Base-by-base conservation (phyloP, 2,329 filamentous ascomycete species). In the Botrytis squamosa region DNA sequence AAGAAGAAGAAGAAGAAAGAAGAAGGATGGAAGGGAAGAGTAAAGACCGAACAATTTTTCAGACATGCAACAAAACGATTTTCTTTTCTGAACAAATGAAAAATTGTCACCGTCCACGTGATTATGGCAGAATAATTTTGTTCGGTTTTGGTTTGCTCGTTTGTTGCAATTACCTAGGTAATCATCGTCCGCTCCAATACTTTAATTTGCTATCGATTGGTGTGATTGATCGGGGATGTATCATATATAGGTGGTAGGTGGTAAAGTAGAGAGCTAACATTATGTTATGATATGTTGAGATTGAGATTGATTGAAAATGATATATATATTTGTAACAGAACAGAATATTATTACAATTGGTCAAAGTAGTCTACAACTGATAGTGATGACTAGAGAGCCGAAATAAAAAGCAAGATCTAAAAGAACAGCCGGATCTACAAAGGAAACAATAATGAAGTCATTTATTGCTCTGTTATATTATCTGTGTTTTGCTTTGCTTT, bases 221-320 rank as follows among this genome's bases (percentile, higher is more conserved):
- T 20, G 22, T 22, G 57, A 33, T 59, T 22, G 18, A 18, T 36
- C 1, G 29, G 29, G 29, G 18, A 59, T 10, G 57, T 36, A 42
- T 29, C 29, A 29, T 29, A 29, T 29, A 29, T 42, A 4, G 12
- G 40, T 14, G 14, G 3, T 59, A 12, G 7, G 7, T 59, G 5
- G 14, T 18, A 4, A 4, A 33, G 20, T 20, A n/a, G 18, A 36
- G 4, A 22, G 3, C 9, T 10, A 0, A 22, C 4, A 60, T 12
- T 10, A 60, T 9, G 29, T 4, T 0, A 33, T 9, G 29, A 2
- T 2, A 33, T 22, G 18, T 6, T 20, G 8, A 22, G 9, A 29
- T 2, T 38, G 8, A 38, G 18, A 16, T 2, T 60, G 18, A 10
- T 10, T 36, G 20, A 36, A 12, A 36, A 22, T 6, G 29, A 36